phyloP scores from a whole-genome alignment of 2,329 filamentous ascomycete species.

The Colletotrichum musicola region DNA sequence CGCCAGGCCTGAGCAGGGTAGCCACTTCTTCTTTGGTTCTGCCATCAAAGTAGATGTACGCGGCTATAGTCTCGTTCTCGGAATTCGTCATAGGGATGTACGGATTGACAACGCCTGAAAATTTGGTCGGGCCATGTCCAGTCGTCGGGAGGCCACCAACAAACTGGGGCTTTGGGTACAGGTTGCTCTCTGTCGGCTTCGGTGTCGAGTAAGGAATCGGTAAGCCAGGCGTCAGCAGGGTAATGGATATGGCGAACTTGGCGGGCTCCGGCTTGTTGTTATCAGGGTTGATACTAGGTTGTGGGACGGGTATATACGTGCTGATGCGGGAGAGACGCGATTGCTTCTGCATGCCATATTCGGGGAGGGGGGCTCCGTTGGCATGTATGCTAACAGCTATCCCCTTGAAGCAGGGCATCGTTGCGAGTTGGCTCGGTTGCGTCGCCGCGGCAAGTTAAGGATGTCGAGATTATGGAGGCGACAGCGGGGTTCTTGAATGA shows the following conservation, averaged over 20 bases:
- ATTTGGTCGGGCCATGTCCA: slow-evolving; percentile 59
- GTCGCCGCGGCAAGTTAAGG: slow-evolving; percentile 4
- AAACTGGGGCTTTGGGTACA: slow-evolving; percentile 83
- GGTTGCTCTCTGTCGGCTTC: slow-evolving; percentile 80
- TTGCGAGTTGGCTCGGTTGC: slow-evolving; percentile 44
- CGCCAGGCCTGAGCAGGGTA: slow-evolving; percentile 88
- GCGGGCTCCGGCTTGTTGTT: slow-evolving; percentile 88
- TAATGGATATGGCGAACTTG: slow-evolving; percentile 98
- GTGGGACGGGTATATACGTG: slow-evolving; percentile 95
- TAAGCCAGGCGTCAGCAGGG: slow-evolving; percentile 87
- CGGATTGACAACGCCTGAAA: slow-evolving; percentile 74
- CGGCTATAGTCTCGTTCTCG: slow-evolving; percentile 96
- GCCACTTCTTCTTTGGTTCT: slow-evolving; percentile 96
- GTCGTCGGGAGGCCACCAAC: slow-evolving; percentile 78
- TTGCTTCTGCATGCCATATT: slow-evolving; percentile 96
- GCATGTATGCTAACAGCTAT: slow-evolving; percentile 97
- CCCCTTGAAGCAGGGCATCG: slow-evolving; percentile 97
- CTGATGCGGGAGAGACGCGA: slow-evolving; percentile 92
- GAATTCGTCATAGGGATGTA: slow-evolving; percentile 95
- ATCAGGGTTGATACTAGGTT: slow-evolving; percentile 75
- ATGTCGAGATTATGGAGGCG: neutral
- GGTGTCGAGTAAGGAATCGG: slow-evolving; percentile 94
- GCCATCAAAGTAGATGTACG: slow-evolving; percentile 99
- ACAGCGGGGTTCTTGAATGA: neutral
- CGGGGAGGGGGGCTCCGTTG: slow-evolving; percentile 82